Percentiles rank a stretch among this genome's conserved stretches.
Conservation (phyloP, 2,329 filamentous ascomycete genomes). For the Aquanectria penicillioides region DNA sequence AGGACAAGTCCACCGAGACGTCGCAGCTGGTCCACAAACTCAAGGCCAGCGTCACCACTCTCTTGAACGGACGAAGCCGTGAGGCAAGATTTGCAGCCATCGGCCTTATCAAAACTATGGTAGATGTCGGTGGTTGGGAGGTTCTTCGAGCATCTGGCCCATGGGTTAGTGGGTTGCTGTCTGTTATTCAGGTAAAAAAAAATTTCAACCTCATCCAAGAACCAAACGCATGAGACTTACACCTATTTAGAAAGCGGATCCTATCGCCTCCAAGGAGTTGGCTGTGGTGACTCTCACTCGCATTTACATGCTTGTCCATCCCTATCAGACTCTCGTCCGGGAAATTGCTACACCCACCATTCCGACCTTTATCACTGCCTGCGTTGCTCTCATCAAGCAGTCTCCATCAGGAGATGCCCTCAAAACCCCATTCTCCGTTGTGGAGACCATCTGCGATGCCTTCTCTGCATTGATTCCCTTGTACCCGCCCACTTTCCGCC, state of each 20-base stretch:
- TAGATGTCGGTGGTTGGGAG: slow-evolving; percentile 89
- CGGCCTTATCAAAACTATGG: slow-evolving; percentile 79
- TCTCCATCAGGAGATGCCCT: slow-evolving; percentile 43
- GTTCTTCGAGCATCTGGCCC: slow-evolving; percentile 76
- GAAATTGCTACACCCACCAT: slow-evolving; percentile 89
- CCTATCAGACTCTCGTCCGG: slow-evolving; percentile 83
- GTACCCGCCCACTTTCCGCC: slow-evolving; percentile 85
- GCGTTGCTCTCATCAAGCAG: slow-evolving; percentile 71
- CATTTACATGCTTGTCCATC: slow-evolving; percentile 85
- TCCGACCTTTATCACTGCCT: slow-evolving; percentile 77
- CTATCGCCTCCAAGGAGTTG: slow-evolving; percentile 78
- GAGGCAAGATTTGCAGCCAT: slow-evolving; percentile 83
- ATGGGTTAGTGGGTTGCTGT: slow-evolving; percentile 82
- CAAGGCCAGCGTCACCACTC: slow-evolving; percentile 78
- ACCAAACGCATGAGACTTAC: slow-evolving; percentile 39
- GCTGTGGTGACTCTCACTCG: slow-evolving; percentile 80
- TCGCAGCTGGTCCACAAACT: slow-evolving; percentile 82
- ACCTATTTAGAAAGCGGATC: slow-evolving; percentile 75
- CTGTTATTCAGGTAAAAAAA: slow-evolving; percentile 73
- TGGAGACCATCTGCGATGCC: slow-evolving; percentile 76
- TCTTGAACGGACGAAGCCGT: slow-evolving; percentile 79
- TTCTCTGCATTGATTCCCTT: slow-evolving; percentile 78
- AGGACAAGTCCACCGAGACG: slow-evolving; percentile 70
- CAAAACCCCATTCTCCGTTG: slow-evolving; percentile 56
- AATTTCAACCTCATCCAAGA: background rate